phyloP scores from a whole-genome alignment of 202 grass and related monocot species.

The Dendrocalamus latiflorus region DNA sequence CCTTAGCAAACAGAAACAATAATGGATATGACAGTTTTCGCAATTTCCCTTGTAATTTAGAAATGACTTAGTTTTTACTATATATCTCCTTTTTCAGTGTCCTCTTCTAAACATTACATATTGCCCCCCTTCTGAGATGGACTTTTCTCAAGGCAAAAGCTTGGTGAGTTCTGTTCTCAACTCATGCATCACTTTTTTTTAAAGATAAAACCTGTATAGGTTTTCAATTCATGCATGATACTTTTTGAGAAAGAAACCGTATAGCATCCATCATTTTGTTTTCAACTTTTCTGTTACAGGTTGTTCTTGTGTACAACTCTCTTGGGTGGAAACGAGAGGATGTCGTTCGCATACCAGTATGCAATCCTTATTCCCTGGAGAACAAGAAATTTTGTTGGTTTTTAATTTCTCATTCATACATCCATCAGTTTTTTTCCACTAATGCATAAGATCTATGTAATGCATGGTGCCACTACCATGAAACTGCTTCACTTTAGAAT shows the following conservation, averaged over 20 bases:
- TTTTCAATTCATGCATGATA: background rate
- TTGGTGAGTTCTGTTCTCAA: too few species aligned
- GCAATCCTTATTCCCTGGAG: slow-evolving; percentile 4
- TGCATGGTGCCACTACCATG: background rate
- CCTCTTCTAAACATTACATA: too few species aligned
- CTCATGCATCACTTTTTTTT: too few species aligned
- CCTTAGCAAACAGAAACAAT: too few species aligned
- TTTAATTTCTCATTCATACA: background rate
- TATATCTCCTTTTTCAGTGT: too few species aligned
- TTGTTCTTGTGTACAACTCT: slow-evolving; percentile 84
- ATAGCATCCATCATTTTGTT: background rate
- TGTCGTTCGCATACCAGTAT: slow-evolving; percentile 76
- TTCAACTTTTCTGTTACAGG: slow-evolving; percentile 42
- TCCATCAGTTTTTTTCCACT: background rate
- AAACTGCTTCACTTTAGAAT: background rate
- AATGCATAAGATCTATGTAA: background rate
- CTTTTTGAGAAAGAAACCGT: background rate
- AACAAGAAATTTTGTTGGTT: background rate
- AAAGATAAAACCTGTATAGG: background rate
- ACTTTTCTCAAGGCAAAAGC: too few species aligned
- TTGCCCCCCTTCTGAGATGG: too few species aligned
- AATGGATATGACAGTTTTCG: too few species aligned
- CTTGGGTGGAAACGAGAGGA: slow-evolving; percentile 93
- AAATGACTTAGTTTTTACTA: too few species aligned
- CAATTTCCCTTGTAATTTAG: too few species aligned